Conservation (phyloP, 768 basidiomycete species). For the Lentinula sp. region DNA sequence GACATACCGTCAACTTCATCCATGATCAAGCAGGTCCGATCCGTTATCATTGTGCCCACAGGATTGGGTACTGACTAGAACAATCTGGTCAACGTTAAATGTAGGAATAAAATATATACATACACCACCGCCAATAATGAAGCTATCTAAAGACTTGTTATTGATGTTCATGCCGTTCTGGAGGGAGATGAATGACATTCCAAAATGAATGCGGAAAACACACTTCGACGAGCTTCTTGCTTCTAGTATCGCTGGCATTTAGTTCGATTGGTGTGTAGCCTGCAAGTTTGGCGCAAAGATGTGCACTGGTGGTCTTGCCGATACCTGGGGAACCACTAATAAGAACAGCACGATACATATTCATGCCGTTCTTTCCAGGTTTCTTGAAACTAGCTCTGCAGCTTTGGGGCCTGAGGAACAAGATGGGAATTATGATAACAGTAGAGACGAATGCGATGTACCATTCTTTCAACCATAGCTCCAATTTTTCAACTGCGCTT, state of each 20-base stretch:
- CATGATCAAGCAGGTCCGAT: conserved; percentile 90
- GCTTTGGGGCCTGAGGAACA: conserved; percentile 56
- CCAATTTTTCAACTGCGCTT: conserved; percentile 81
- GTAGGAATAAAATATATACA: neutral
- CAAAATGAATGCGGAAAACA: conserved; percentile 8
- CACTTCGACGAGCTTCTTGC: conserved; percentile 96
- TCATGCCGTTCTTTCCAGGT: conserved; percentile 82
- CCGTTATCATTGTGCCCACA: conserved; percentile 68
- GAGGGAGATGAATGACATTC: neutral
- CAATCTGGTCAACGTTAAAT: neutral
- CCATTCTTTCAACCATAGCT: conserved; percentile 87
- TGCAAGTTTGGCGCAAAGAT: conserved; percentile 83
- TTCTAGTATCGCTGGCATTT: conserved; percentile 92
- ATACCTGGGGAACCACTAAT: conserved; percentile 95
- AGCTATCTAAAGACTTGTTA: conserved; percentile 85
- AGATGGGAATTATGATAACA: neutral
- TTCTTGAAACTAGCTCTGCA: conserved; percentile 83
- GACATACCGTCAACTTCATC: conserved; percentile 99
- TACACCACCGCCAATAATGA: conserved; percentile 57
- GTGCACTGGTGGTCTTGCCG: conserved; percentile 95
- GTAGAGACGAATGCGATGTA: conserved; percentile 25
- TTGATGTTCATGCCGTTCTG: conserved; percentile 88
- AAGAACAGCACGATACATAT: conserved; percentile 78
- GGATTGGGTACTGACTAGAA: conserved; percentile 49
- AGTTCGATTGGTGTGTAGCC: conserved; percentile 93